Percentiles rank a stretch among this genome's conserved stretches.
Evolutionary conservation across 306 rosid genomes (phyloP).

Genomic region (Prinsepia uniflora): DNA sequence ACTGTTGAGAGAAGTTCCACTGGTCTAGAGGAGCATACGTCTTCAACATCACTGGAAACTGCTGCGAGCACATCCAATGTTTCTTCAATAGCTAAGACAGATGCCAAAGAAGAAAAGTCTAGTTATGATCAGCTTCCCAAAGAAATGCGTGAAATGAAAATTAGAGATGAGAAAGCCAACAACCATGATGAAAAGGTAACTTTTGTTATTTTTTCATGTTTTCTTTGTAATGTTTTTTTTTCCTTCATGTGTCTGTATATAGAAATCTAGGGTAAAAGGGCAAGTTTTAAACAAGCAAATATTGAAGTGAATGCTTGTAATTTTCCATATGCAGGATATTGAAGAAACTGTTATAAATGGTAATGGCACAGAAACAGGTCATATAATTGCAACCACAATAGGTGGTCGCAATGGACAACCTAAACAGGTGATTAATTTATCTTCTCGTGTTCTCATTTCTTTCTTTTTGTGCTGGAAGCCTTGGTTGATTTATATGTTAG

Average conservation of each 20-base stretch:
- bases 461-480: not conserved
- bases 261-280: not conserved
- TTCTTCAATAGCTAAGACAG: constrained; percentile 36
- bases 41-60: constrained; percentile 36
- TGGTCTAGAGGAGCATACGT: constrained; percentile 31
- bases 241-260: not conserved
- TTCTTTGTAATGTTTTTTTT: not conserved
- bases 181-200: constrained; percentile 58
- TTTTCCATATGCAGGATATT: constrained; percentile 48
- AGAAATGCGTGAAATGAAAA: constrained; percentile 68
- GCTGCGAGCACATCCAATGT: constrained; percentile 44
- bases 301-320: not conserved
- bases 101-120: constrained; percentile 42
- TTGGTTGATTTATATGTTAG: not conserved
- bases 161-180: constrained; percentile 57
- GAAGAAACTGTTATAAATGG: constrained; percentile 63
- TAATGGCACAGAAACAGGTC: constrained; percentile 84
- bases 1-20: constrained; percentile 32
- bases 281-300: not conserved
- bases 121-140: constrained; percentile 63
- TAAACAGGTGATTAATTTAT: constrained; percentile 53
- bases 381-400: constrained; percentile 69
- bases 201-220: constrained; percentile 4
- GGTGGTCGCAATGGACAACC: constrained; percentile 80
- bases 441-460: not conserved